Conservation (phyloP, 495 filamentous ascomycete species). For the Penicillium verhagenii region DNA sequence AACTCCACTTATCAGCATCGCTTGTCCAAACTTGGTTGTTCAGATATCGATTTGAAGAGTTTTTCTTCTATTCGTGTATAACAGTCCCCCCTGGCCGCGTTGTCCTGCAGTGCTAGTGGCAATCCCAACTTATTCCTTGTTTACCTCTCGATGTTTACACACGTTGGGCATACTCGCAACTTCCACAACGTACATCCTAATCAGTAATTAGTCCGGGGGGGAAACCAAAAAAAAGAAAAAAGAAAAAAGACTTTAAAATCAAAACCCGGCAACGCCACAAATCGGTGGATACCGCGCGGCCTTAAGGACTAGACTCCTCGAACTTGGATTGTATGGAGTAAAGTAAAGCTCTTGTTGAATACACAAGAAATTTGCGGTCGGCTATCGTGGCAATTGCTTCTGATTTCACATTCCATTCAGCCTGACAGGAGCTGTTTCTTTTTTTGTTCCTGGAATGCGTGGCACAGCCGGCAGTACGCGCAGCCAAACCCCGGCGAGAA, state of each 20-base stretch:
- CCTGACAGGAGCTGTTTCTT: not conserved
- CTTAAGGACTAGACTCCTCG: not conserved
- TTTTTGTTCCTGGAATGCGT: not conserved
- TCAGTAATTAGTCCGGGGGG: not conserved
- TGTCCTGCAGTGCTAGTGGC: not conserved
- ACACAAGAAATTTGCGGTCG: too few species aligned
- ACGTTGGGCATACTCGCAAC: not conserved
- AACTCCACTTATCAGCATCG: constrained; percentile 1
- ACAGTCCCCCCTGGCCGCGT: not conserved
- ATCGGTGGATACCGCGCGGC: constrained; percentile 8
- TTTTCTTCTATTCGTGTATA: not conserved
- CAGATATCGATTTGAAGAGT: not conserved
- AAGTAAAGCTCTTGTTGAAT: not conserved
- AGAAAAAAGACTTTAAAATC: not conserved
- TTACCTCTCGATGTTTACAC: not conserved
- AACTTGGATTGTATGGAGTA: not conserved
- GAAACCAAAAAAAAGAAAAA: too few species aligned
- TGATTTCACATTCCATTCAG: constrained; percentile 2
- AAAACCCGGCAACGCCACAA: not conserved
- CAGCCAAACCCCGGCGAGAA: not conserved
- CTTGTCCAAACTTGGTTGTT: constrained; percentile 4
- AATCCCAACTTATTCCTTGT: not conserved
- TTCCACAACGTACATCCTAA: not conserved
- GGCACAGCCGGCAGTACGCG: not conserved
- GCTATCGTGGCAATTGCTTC: not conserved